Conservation (phyloP, 2,329 filamentous ascomycete species). For the Pseudofabraea citricarpa region DNA sequence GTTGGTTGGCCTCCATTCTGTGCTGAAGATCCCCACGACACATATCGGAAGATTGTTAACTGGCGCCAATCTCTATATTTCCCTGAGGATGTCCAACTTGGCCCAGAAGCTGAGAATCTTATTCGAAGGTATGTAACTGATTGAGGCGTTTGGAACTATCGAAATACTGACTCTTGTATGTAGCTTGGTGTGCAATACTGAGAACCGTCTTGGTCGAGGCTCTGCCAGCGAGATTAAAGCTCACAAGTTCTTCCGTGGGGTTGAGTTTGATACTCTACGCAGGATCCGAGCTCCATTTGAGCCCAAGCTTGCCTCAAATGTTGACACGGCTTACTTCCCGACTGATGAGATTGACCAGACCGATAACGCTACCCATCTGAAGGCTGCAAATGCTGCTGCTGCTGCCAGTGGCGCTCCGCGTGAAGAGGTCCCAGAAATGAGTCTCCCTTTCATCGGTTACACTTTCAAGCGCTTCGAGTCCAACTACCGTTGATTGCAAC, state of each 20-base stretch:
- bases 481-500: slow-evolving; percentile 51
- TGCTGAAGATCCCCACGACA: slow-evolving; percentile 94
- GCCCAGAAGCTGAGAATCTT: slow-evolving; percentile 83
- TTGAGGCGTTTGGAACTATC: neutral
- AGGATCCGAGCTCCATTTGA: slow-evolving; percentile 94
- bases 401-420: slow-evolving; percentile 50
- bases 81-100: slow-evolving; percentile 88
- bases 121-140: slow-evolving; percentile 71
- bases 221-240: slow-evolving; percentile 89
- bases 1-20: slow-evolving; percentile 99
- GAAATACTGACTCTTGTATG: slow-evolving; percentile 20
- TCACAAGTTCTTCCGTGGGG: slow-evolving; percentile 94
- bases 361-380: slow-evolving; percentile 82
- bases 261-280: slow-evolving; percentile 89
- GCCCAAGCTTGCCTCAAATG: slow-evolving; percentile 84
- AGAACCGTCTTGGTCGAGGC: slow-evolving; percentile 82
- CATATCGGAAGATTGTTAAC: slow-evolving; percentile 98
- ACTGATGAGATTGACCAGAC: slow-evolving; percentile 98
- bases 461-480: slow-evolving; percentile 95
- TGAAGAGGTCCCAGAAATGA: slow-evolving; percentile 89
- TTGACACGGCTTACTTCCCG: slow-evolving; percentile 97
- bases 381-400: slow-evolving; percentile 69
- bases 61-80: slow-evolving; percentile 96
- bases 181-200: slow-evolving; percentile 89
- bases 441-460: slow-evolving; percentile 91